These are phyloP conservation scores for Hypericum perforatum DNA, from an alignment of 345 rosid genomes.

Conservation along the genomic window DNA sequence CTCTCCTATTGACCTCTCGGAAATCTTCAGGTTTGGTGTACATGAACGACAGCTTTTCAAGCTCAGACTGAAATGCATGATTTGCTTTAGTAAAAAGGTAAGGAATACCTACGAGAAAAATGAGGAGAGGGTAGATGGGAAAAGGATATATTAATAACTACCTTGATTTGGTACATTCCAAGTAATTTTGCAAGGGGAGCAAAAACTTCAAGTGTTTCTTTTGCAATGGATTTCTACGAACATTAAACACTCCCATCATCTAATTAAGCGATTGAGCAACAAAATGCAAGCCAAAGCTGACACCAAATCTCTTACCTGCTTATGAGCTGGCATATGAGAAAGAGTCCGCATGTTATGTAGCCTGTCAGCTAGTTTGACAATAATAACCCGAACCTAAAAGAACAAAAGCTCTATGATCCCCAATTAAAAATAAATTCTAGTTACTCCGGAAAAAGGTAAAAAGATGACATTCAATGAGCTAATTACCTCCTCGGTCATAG, in stretches of 20 bases:
- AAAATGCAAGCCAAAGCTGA: slow-evolving; percentile 9
- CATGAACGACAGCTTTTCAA: slow-evolving; percentile 93
- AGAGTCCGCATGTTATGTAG: slow-evolving; percentile 98
- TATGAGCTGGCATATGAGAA: slow-evolving; percentile 84
- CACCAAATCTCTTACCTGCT: slow-evolving; percentile 54
- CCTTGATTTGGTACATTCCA: slow-evolving; percentile 99
- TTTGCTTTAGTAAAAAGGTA: no score
- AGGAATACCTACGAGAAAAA: no score
- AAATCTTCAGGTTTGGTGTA: slow-evolving; percentile 90
- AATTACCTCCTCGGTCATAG: slow-evolving; percentile 94
- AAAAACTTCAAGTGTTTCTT: slow-evolving; percentile 92
- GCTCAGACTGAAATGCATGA: slow-evolving; percentile 66
- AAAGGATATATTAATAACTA: no score
- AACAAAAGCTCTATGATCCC: slow-evolving; percentile 12
- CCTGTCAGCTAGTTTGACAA: slow-evolving; percentile 96
- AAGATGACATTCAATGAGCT: slow-evolving; percentile 1
- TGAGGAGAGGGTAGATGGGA: no score
- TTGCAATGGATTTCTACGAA: slow-evolving; percentile 89
- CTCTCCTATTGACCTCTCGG: slow-evolving; percentile 67
- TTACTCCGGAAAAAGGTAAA: slow-evolving; percentile 9
- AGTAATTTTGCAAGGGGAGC: slow-evolving; percentile 94
- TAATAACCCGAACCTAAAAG: slow-evolving; percentile 92
- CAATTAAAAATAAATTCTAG: slow-evolving; percentile 10
- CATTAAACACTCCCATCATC: no score
- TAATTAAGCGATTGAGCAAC: no score